Conservation (phyloP, 192 early-diverging fungal species). For the Coemansia sp. region DNA sequence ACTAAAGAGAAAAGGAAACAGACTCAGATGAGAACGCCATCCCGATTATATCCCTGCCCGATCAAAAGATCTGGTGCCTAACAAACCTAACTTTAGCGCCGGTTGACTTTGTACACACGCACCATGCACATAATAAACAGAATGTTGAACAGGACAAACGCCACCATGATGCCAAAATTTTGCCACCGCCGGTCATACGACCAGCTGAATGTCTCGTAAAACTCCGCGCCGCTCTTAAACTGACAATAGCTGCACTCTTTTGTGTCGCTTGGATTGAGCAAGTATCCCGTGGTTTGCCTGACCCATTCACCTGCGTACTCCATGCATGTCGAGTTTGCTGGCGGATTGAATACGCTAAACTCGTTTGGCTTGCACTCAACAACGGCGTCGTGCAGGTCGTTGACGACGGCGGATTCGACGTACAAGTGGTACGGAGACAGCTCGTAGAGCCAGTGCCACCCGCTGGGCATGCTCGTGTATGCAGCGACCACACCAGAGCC, state of each 20-base stretch:
- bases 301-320: constrained; percentile 56
- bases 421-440: constrained; percentile 61
- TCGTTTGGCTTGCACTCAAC: constrained; percentile 54
- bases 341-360: constrained; percentile 49
- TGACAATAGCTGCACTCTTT: constrained; percentile 57
- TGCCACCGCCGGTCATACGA: constrained; percentile 60
- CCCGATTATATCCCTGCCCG: no score
- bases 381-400: constrained; percentile 54
- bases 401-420: constrained; percentile 60
- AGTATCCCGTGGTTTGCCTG: constrained; percentile 37
- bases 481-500: constrained; percentile 65
- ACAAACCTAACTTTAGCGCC: no score
- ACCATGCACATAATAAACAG: constrained; percentile 33
- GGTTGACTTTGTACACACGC: constrained; percentile 46
- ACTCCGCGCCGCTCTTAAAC: constrained; percentile 46
- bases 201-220: constrained; percentile 49
- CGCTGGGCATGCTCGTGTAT: constrained; percentile 56
- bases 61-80: no score
- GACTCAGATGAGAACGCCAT: no score
- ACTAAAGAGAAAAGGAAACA: no score
- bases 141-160: constrained; percentile 59
- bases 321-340: constrained; percentile 51
- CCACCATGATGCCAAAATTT: constrained; percentile 63
- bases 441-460: constrained; percentile 71
- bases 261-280: constrained; percentile 42